Conservation (phyloP, 2,329 filamentous ascomycete species). For the Aspergillus clavatus region DNA sequence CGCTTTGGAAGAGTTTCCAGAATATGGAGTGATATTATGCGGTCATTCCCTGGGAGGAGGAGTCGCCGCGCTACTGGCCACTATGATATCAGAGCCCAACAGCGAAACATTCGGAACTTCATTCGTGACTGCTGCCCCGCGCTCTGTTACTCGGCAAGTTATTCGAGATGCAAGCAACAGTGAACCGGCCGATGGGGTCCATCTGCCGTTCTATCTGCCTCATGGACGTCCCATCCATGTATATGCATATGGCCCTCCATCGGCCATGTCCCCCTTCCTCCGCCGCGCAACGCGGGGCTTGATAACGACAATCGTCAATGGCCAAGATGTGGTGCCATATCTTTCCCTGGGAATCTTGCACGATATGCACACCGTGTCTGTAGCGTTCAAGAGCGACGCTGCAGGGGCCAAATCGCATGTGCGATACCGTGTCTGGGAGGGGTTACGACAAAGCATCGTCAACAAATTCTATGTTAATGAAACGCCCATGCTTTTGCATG, state of each 20-base stretch:
- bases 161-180: constrained; percentile 31
- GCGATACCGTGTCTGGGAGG: constrained; percentile 60
- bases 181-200: constrained; percentile 14
- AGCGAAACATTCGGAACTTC: constrained; percentile 48
- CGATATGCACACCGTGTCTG: constrained; percentile 66
- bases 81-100: constrained; percentile 63
- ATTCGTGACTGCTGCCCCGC: constrained; percentile 56
- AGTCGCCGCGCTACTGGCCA: constrained; percentile 65
- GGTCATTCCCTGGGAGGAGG: constrained; percentile 66
- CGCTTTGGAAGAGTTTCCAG: constrained; percentile 60
- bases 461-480: constrained; percentile 57
- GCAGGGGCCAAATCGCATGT: constrained; percentile 64
- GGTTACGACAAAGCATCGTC: constrained; percentile 57
- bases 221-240: constrained; percentile 68
- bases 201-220: constrained; percentile 51
- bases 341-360: constrained; percentile 69
- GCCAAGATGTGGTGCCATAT: constrained; percentile 67
- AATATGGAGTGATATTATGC: constrained; percentile 66
- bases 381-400: constrained; percentile 69
- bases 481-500: constrained; percentile 40
- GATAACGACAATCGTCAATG: constrained; percentile 69
- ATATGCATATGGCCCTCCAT: constrained; percentile 71
- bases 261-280: constrained; percentile 66
- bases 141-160: constrained; percentile 34
- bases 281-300: constrained; percentile 66